These are phyloP conservation scores for Brettanomyces custersianus DNA, from an alignment of 805 yeast species.

Conservation along the genomic window DNA sequence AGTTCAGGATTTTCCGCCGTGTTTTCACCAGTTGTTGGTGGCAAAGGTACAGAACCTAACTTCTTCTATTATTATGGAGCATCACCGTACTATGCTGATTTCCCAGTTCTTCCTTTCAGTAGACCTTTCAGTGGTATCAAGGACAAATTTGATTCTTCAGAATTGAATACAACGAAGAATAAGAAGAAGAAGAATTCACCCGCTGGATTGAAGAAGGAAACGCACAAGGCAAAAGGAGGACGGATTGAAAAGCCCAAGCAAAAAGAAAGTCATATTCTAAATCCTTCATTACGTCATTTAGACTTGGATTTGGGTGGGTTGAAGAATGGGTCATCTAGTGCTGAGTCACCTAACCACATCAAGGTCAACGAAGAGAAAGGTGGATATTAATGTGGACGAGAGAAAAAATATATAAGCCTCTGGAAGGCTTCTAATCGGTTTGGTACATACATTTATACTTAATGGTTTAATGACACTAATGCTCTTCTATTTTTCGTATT, in stretches of 20 bases:
- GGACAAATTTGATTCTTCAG: neutral
- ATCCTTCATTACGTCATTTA: constrained; percentile 14
- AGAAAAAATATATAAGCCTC: too few relatives aligned
- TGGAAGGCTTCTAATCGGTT: too few relatives aligned
- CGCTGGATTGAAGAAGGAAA: neutral
- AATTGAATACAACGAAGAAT: neutral
- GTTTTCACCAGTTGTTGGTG: constrained; percentile 1
- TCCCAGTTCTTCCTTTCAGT: constrained; percentile 5
- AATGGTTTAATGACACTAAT: too few relatives aligned
- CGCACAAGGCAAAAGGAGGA: constrained; percentile 23
- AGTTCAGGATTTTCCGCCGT: neutral
- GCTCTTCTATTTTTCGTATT: too few relatives aligned
- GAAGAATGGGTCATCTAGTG: too few relatives aligned
- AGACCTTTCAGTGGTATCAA: constrained; percentile 4
- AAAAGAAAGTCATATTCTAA: constrained; percentile 5
- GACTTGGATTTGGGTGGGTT: constrained; percentile 5
- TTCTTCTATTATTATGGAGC: constrained; percentile 1
- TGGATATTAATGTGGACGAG: too few relatives aligned
- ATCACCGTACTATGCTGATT: constrained; percentile 7
- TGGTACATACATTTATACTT: too few relatives aligned
- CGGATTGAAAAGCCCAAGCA: constrained; percentile 16
- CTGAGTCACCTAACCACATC: too few relatives aligned
- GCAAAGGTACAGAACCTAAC: neutral
- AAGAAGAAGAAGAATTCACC: neutral
- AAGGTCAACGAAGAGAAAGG: too few relatives aligned